A percentile compares a stretch with the other conserved stretches of the same genome.
These are phyloP conservation scores for Daedaleopsis sinensis DNA, from an alignment of 768 basidiomycete genomes.

Conservation along the genomic window DNA sequence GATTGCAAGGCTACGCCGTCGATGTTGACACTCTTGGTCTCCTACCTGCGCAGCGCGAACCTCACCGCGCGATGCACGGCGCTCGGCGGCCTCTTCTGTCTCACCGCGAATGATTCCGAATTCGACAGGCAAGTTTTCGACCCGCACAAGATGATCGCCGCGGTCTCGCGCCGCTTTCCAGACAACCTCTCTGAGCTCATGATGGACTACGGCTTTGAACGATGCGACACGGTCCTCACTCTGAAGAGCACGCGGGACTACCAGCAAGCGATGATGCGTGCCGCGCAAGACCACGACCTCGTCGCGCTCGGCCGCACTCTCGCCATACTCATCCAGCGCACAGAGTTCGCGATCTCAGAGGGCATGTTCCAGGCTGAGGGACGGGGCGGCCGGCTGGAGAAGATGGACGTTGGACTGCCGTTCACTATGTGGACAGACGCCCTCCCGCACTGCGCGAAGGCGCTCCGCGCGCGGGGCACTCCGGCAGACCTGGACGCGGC, in stretches of 20 bases:
- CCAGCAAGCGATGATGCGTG: constrained; percentile 56
- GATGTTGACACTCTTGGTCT: constrained; percentile 54
- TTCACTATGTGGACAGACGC: constrained; percentile 63
- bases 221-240: constrained; percentile 45
- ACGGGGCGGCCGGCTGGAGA: constrained; percentile 44
- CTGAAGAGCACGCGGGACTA: constrained; percentile 45
- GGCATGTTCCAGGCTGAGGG: constrained; percentile 52
- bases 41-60: constrained; percentile 57
- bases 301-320: constrained; percentile 53
- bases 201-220: constrained; percentile 48
- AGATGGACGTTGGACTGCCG: constrained; percentile 53
- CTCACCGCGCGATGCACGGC: constrained; percentile 54
- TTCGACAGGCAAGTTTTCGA: constrained; percentile 50
- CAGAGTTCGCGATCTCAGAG: constrained; percentile 64
- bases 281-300: constrained; percentile 50
- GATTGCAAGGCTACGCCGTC: constrained; percentile 48
- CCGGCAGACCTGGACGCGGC: constrained; percentile 52
- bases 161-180: constrained; percentile 43
- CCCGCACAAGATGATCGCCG: constrained; percentile 46
- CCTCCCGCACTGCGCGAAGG: constrained; percentile 60
- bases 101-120: constrained; percentile 48
- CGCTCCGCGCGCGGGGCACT: constrained; percentile 48
- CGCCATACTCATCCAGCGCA: constrained; percentile 51
- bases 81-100: constrained; percentile 54
- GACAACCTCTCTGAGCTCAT: constrained; percentile 48